Conservation (phyloP, 306 rosid species). For the Quercus mongolica region DNA sequence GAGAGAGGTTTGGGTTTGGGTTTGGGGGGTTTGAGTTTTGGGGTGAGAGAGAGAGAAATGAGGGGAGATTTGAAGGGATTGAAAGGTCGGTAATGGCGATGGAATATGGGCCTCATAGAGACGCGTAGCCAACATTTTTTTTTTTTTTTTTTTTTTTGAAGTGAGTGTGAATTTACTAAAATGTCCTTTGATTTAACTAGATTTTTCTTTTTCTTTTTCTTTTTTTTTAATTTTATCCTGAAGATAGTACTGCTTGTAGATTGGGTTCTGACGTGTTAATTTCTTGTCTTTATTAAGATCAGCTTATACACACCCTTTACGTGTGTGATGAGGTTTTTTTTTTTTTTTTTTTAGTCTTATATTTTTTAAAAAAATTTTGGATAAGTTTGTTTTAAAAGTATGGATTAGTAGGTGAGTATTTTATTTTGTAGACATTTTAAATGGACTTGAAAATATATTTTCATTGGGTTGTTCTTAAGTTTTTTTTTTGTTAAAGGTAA, state of each 20-base stretch:
- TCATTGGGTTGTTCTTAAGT: fast-evolving
- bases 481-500: fast-evolving
- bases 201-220: too few relatives aligned
- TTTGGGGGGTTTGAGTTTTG: background rate
- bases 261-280: slow-evolving; percentile 32
- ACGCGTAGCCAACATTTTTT: slow-evolving; percentile 64
- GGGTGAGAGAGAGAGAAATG: slow-evolving; percentile 16
- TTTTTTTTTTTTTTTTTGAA: background rate
- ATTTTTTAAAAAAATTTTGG: fast-evolving
- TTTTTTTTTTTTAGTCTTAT: too few relatives aligned
- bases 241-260: slow-evolving; percentile 5
- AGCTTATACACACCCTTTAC: too few relatives aligned
- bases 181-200: background rate
- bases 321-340: too few relatives aligned
- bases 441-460: fast-evolving
- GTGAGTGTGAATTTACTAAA: too few relatives aligned
- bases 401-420: fast-evolving
- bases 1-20: background rate
- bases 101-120: slow-evolving; percentile 74
- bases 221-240: too few relatives aligned
- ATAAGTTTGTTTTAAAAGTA: too few relatives aligned
- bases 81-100: slow-evolving; percentile 68
- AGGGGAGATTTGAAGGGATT: slow-evolving; percentile 45
- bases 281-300: background rate
- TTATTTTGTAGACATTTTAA: too few relatives aligned